Percentiles rank a stretch among this genome's conserved stretches.
Evolutionary conservation across 139 green algal genomes (phyloP).

Genomic region (Haematococcus sp.): DNA sequence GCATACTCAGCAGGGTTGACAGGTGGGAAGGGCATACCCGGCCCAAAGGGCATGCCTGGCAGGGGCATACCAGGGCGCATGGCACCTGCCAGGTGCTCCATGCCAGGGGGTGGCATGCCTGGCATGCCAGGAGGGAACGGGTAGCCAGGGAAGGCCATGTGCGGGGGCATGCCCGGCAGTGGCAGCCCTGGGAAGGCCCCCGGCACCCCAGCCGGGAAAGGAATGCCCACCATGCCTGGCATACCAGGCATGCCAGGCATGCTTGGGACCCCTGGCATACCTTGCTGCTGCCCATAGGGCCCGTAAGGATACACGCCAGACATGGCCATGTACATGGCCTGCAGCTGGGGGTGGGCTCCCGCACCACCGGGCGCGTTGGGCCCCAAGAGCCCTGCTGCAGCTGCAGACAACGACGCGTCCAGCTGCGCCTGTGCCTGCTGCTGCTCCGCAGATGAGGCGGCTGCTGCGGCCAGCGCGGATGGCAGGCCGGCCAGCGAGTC

Average conservation of each 20-base stretch:
- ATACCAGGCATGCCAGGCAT: conserved; percentile 17
- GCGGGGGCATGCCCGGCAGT: background rate
- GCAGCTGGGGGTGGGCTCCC: background rate
- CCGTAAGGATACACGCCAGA: conserved; percentile 20
- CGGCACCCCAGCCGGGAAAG: background rate
- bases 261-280: conserved; percentile 15
- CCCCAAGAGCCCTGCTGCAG: background rate
- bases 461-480: background rate
- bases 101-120: conserved; percentile 12
- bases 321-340: conserved; percentile 36
- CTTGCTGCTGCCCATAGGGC: conserved; percentile 5
- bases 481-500: background rate
- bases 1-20: conserved; percentile 18
- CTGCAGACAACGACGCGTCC: conserved; percentile 8
- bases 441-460: background rate
- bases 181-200: background rate
- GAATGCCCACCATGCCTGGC: conserved; percentile 1
- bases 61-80: too few species aligned
- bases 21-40: background rate
- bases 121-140: background rate
- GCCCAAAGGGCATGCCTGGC: conserved; percentile 3
- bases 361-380: background rate
- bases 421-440: background rate
- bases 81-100: too few species aligned
- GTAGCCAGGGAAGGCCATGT: background rate